Evolutionary conservation across 2,329 filamentous ascomycete species (phyloP), one percentile per base, ranked within the genome.

Genomic region (Talaromyces piceae): DNA sequence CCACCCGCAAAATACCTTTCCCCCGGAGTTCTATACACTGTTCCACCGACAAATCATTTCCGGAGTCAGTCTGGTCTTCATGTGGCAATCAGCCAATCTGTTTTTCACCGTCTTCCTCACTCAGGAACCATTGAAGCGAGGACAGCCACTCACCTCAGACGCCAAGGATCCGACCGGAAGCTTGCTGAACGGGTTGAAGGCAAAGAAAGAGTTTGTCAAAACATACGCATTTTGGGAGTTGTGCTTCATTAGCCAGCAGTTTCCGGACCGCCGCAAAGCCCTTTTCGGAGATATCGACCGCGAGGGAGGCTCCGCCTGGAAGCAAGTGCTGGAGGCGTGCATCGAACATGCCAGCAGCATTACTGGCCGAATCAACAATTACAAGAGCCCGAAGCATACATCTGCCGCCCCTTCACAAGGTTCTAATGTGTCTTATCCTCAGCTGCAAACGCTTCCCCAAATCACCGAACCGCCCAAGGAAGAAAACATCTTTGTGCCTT

Each of bases 181-280:
- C 64, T 75, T 97, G 25, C 67, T 97, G 45, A 89, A 84, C 51
- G 91, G 91, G 0, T 68, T 97, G 43, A 91, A 84, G 65, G 85
- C 85, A 57, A 93, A 90, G 71, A 93, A 91, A 67, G 77, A 88
- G 7, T 76, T 87, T 8, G 82, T 88, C 54, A 84, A 81, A 79
- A 79, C 82, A 0, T 95, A 94, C 66, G 91, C 91, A 13, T 86
- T 95, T 68, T 95, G 91, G 91, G 91, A 97, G 64, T 75, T 96
- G 25, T 82, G 83, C 26, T 77, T 88, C 51, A 95, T 96, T 59
- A 84, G 87, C 31, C 80, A 86, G 51, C 79, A 82, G 49, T 91
- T 87, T 56, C 77, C 84, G 13, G 77, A 82, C n/a, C 83, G 90
- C 28, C 81, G 91, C 48, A 87, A 86, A 66, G 81, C 82, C 18